A percentile compares a stretch with the other conserved stretches of the same genome.
Conservation (phyloP, 2,329 filamentous ascomycete genomes). For the Mycosphaerelloides madeirae region DNA sequence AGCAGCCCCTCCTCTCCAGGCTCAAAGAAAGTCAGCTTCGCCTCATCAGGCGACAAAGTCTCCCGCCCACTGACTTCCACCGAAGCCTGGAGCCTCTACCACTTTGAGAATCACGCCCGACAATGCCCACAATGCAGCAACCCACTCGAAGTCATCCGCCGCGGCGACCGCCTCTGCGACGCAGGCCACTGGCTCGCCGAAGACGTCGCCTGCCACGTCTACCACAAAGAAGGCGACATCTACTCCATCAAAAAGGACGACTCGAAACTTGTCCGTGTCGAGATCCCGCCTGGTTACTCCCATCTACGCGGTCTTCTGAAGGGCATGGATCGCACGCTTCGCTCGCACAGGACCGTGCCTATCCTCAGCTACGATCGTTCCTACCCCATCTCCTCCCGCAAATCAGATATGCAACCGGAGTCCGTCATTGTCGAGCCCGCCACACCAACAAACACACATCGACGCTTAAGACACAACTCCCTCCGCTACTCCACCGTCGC, state of each 20-base stretch:
- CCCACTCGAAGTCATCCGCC: constrained; percentile 40
- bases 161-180: constrained; percentile 40
- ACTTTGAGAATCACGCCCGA: constrained; percentile 46
- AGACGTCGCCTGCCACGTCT: constrained; percentile 43
- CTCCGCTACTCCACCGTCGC: constrained; percentile 18
- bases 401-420: constrained; percentile 7
- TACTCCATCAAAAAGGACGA: constrained; percentile 29
- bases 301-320: constrained; percentile 38
- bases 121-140: constrained; percentile 43
- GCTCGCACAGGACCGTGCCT: constrained; percentile 29
- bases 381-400: constrained; percentile 40
- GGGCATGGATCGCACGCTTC: constrained; percentile 38
- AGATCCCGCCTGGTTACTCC: constrained; percentile 41
- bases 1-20: constrained; percentile 25
- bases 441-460: constrained; percentile 5
- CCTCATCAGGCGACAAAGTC: constrained; percentile 26
- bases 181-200: constrained; percentile 42
- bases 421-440: constrained; percentile 15
- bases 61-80: constrained; percentile 38
- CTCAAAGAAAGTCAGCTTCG: constrained; percentile 30
- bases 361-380: constrained; percentile 42
- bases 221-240: constrained; percentile 32
- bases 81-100: constrained; percentile 45
- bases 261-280: constrained; percentile 42
- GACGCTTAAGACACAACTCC: constrained; percentile 10